These are phyloP conservation scores for Candida fluviatilis DNA, from an alignment of 805 yeast species.

Conservation along the genomic window DNA sequence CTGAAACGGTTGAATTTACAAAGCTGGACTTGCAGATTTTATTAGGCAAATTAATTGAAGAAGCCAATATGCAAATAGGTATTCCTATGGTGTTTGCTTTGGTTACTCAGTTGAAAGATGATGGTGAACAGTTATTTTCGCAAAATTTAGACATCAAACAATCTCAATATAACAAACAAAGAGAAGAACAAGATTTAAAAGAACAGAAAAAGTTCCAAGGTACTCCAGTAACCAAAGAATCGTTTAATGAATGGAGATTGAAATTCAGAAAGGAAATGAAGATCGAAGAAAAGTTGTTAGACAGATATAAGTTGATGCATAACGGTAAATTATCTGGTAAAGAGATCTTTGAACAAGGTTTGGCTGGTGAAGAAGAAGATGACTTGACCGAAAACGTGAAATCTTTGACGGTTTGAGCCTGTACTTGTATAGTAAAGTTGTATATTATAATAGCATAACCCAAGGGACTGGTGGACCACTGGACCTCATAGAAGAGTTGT, in stretches of 20 bases:
- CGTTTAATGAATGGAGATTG: slow-evolving; percentile 69
- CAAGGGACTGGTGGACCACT: neutral
- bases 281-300: slow-evolving; percentile 54
- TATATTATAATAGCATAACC: slow-evolving; percentile 1
- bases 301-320: slow-evolving; percentile 55
- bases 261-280: slow-evolving; percentile 70
- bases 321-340: slow-evolving; percentile 79
- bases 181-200: slow-evolving; percentile 63
- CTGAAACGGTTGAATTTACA: slow-evolving; percentile 57
- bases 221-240: slow-evolving; percentile 78
- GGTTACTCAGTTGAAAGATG: slow-evolving; percentile 73
- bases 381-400: slow-evolving; percentile 3
- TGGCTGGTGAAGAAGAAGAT: slow-evolving; percentile 65
- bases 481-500: too few species aligned
- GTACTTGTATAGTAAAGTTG: neutral
- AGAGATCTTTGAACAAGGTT: slow-evolving; percentile 86
- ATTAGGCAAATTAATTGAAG: slow-evolving; percentile 41
- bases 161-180: slow-evolving; percentile 44
- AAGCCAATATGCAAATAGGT: slow-evolving; percentile 78
- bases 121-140: slow-evolving; percentile 66
- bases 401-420: neutral
- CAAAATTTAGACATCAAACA: slow-evolving; percentile 54
- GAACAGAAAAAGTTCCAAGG: slow-evolving; percentile 91
- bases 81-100: slow-evolving; percentile 88
- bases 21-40: slow-evolving; percentile 42